Base-by-base conservation (phyloP, 768 basidiomycete genomes). In the Wakefieldia striispora region DNA sequence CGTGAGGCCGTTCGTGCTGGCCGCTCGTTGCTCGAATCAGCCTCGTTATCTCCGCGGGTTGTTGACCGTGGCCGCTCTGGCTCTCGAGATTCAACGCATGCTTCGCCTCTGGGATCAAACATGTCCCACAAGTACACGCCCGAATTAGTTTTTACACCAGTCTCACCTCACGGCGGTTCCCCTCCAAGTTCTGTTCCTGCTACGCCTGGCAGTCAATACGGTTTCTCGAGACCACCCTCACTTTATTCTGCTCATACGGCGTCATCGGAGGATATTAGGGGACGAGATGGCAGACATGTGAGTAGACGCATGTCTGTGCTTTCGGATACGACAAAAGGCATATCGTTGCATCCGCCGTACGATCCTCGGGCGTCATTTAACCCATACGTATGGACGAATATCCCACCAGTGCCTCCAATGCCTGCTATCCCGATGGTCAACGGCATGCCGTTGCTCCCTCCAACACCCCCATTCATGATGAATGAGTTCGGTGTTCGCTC, bases 391-490 rank as follows among this genome's bases (percentile, higher is more conserved):
- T 69, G 69, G 67, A 39, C 31, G 16, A 56, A 39, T 36, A 12
- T 57, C 12, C 72, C 74, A 7, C 68, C 73, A 7, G 64, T 77
- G 11, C 73, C 67, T 3, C 55, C 59, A 20, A 61, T 77, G 49
- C 71, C 73, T 16, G 41, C 66, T 27, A 51, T 66, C 40, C 63
- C 70, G 6, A 45, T 51, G 51, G 61, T 67, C 55, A 62, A 66
- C 41, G 64, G 70, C 40, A 65, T 79, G 43, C 73, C 76, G 7
- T 70, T 89, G 10, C 73, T 89, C 26, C 87, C 87, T 10, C 87
- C 87, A 6, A 75, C 81, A 1, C 79, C 87, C 20, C 85, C 87
- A 12, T 89, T 88, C 67, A 87, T 88, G 83, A 76, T 85, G 70
- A 80, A 80, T 47, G 76, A 80, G 49, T 80, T 63, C 26, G 70